Evolutionary conservation across 768 basidiomycete species (phyloP), one percentile per base, ranked within the genome.

Genomic region (Tulasnella sp.): DNA sequence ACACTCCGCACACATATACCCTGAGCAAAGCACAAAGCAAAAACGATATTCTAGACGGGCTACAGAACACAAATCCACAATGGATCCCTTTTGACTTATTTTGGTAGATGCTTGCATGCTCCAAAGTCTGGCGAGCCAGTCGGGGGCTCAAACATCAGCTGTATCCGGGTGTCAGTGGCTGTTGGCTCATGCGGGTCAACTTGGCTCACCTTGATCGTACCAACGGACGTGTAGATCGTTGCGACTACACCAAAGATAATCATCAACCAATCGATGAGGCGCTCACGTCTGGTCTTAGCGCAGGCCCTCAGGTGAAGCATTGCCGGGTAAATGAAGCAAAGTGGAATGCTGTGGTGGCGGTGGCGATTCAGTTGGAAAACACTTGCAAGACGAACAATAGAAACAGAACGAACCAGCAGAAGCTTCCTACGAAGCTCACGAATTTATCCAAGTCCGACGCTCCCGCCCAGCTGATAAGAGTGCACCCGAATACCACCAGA

Each of bases 251-350:
- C 92, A 68, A 96, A 92, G 12, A 78, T 64, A 62, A 90, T 79
- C 64, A 97, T 71, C 25, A 75, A 70, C 41, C 83, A 81, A 68
- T 97, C 92, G 1, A 72, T 72, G 3, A 75, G 40, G 66, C 83
- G 88, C 69, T 83, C 73, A 62, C 65, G 77, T 59, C 74, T 73
- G 0, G 86, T 92, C 61, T 72, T 75, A 5, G 92, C 84, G 63
- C 82, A 82, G n/a, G 84, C 85, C 69, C 78, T 85, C 71, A 89
- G 86, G 67, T 94, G 92, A 60, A 96, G 69, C 84, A 96, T 82
- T 4, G 92, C 83, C 3, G 92, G 94, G 65, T 96, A 97, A 46
- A 93, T 81, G 67, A 88, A 93, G 68, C 91, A 94, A 59, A 98
- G 72, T 6, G 94, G 94, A 7, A 96, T 83, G 64, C 92, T 94